Base-by-base conservation (phyloP, 768 basidiomycete genomes). In the Phaffia australis region DNA sequence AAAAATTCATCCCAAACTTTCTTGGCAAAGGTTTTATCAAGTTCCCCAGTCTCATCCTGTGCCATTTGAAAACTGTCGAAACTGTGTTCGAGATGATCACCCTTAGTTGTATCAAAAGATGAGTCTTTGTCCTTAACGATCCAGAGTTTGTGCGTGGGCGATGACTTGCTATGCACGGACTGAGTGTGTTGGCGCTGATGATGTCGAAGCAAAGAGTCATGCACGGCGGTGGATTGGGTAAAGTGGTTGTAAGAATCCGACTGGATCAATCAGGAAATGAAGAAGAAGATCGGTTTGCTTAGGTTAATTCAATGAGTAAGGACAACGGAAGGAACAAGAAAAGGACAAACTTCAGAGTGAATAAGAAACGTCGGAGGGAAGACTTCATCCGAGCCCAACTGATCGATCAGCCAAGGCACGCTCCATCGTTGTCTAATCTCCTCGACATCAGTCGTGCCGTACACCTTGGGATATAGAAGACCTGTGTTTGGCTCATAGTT, bases 1-100 rank as follows among this genome's bases (percentile, higher is more conserved):
- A 57, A 29, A 32, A 57, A 57, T 16, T 29, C 56, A 57, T 57
- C 56, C 19, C 19, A 57, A 21, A 57, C 56, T 32, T 29, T 57
- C n/a, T 7, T n/a, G 9, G 56, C 56, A 32, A 57, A 57, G 25
- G 25, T 29, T 29, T 16, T n/a, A 29, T 57, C 56, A 7, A 57
- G 27, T 3, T 18, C n/a, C 7, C 27, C 18, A 19, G 19, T 18
- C 27, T 57, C 56, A 25, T 32, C n/a, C 15, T 21, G 27, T 25
- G 19, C 18, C 56, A 57, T 57, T 19, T 57, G 27, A 19, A 57
- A 32, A 21, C 27, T 29, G 27, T 57, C 56, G 32, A 57, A 57
- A n/a, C 27, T 29, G 27, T 57, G 56, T 25, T 57, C 56, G 7
- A 57, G 56, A 6, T 32, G 56, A 5, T 32, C 23, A 57, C 27